These are phyloP conservation scores for Podosphaera aphanis DNA, from an alignment of 2,329 filamentous ascomycete genomes.

Conservation along the genomic window DNA sequence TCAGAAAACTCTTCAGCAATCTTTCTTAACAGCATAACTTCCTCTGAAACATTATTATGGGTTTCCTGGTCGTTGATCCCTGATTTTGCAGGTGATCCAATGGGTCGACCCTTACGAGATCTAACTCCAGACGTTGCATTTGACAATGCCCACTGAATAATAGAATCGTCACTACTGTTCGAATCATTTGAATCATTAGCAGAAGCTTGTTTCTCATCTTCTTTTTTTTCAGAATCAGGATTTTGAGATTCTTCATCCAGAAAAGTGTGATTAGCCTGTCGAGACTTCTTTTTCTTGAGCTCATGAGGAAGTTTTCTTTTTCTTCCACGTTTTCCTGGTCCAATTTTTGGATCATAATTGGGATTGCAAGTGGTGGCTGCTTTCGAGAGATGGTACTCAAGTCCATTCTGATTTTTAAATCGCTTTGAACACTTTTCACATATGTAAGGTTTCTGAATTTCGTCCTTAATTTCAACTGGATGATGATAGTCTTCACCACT, in stretches of 20 bases:
- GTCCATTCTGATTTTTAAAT: slow-evolving; percentile 16
- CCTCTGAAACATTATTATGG: slow-evolving; percentile 3
- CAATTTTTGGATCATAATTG: slow-evolving; percentile 6
- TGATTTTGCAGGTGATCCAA: not conserved
- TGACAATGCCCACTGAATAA: slow-evolving; percentile 3
- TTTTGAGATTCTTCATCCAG: not conserved
- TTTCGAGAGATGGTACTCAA: slow-evolving; percentile 15
- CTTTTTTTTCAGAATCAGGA: not conserved
- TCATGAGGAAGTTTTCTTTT: not conserved
- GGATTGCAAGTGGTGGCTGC: slow-evolving; percentile 16
- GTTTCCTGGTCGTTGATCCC: not conserved
- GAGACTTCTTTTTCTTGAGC: not conserved
- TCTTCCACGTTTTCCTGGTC: slow-evolving; percentile 2
- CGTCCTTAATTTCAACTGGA: slow-evolving; percentile 5
- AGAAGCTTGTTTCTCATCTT: slow-evolving; percentile 1
- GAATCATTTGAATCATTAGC: slow-evolving; percentile 1
- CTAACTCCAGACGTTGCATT: not conserved
- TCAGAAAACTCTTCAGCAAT: slow-evolving; percentile 2
- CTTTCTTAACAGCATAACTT: slow-evolving; percentile 2
- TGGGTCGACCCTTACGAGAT: not conserved
- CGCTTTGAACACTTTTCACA: slow-evolving; percentile 12
- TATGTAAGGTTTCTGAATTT: slow-evolving; percentile 11
- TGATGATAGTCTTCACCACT: slow-evolving; percentile 4
- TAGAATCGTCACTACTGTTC: slow-evolving; percentile 4
- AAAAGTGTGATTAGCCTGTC: not conserved